Evolutionary conservation across 805 yeast genomes (phyloP), one percentile per base, ranked within the genome.

Genomic region (Pichia deserticola): DNA sequence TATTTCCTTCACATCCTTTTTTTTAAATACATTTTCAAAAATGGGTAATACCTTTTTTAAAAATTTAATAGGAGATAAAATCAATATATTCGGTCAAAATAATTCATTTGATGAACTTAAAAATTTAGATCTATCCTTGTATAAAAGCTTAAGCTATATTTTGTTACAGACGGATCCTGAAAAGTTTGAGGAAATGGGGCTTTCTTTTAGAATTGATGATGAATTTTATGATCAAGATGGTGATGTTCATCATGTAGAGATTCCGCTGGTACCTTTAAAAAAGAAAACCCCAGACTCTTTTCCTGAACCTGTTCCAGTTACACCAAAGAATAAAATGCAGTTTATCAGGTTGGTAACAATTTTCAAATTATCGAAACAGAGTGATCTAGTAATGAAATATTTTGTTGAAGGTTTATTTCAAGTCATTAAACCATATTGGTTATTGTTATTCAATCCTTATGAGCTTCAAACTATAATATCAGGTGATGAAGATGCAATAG

Each of bases 391-490:
- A 57, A 76, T 87, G 0, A 70, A 71, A 34, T 71, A 75, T 39
- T 86, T 88, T 61, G 67, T 90, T 36, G 75, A 72, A 12, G 99
- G 99, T 0, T 62, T 93, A 44, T 77, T 75, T 55, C 77, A 76
- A 49, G 71, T 92, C 20, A 81, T 93, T 30, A 73, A 82, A 10
- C 79, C 83, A 2, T 74, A 74, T 37, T 89, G 97, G 96, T 70
- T 92, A 42, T 76, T 77, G 28, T 80, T 92, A 84, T 93, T 92
- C 68, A 88, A 87, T 59, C 83, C 96, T 0, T 70, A 70, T 36
- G 98, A 93, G 60, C 66, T 93, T 13, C 96, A 89, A 62, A 79
- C 81, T 73, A 70, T 92, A n/a, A 81, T 89, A 3, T 80, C 93
- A 15, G 96, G 95, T 5, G 90, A 87, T 8, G 77, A 78, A 45